Evolutionary conservation across 768 basidiomycete species (phyloP), one percentile per base, ranked within the genome.

Genomic region (Tricholoma saponaceum): DNA sequence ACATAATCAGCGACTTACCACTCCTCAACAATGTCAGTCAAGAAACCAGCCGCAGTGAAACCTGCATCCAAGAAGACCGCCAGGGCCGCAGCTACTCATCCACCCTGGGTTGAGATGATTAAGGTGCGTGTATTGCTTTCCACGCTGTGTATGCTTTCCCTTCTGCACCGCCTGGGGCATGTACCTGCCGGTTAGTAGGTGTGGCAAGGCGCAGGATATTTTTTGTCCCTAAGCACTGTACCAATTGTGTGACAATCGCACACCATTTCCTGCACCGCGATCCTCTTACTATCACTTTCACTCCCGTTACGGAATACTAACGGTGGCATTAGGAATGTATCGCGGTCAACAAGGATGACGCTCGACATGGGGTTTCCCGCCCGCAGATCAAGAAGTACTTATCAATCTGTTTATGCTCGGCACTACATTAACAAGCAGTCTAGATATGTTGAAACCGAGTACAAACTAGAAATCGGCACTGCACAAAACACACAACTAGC

Each of bases 351-450:
- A 81, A 81, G 6, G 91, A 92, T 30, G 91, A 92, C 61, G 83
- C 88, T 57, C 89, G 92, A 57, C 70, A 70, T 57, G 94, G 93
- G 64, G 94, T 95, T 60, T 95, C 92, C 63, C 87, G 95, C 50
- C 90, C 87, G 55, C 83, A 87, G 66, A 95, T 97, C 77, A 97
- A 97, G 85, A 96, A 92, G 90, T 95, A 78, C 58, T 64, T 56
- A 59, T 50, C 23, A 20, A 51, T 52, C 33, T 26, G 51, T 25
- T 30, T 52, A 28, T 8, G 56, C 56, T 51, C 51, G 51, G 44
- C 57, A 55, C 53, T 54, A 35, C 57, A 62, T 60, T 68, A 39
- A 67, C 58, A 22, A 52, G 54, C 46, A 26, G 52, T 26, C 9
- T 56, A 95, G 92, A 78, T 97, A 74, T 71, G 87, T 97, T 55